Evolutionary conservation across 805 yeast genomes (phyloP).

Genomic region (Ogataea methanolica): DNA sequence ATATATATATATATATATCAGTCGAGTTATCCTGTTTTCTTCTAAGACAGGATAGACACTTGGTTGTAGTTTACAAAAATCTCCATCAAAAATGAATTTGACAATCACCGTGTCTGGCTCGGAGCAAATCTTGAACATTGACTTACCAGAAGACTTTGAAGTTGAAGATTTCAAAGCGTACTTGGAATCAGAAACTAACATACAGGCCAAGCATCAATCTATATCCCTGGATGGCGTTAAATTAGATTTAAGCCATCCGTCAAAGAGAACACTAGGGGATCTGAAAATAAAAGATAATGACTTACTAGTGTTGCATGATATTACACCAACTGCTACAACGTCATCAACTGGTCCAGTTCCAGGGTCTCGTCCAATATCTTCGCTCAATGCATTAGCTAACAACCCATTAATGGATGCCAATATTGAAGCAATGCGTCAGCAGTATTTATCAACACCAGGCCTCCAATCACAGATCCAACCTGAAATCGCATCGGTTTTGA

Average conservation of each 20-base stretch:
- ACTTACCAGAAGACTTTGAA: constrained; percentile 60
- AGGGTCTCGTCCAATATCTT: constrained; percentile 3
- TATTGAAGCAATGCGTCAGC: constrained; percentile 47
- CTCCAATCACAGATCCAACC: constrained; percentile 23
- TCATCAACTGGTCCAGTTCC: constrained; percentile 19
- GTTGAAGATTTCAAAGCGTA: constrained; percentile 69
- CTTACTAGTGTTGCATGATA: constrained; percentile 40
- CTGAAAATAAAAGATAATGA: constrained; percentile 55
- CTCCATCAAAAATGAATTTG: constrained; percentile 38
- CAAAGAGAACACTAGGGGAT: constrained; percentile 36
- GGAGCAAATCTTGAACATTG: constrained; percentile 52
- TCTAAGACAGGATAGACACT: too few relatives aligned
- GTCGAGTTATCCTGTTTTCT: too few relatives aligned
- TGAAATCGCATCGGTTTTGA: constrained; percentile 13
- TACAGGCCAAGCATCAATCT: constrained; percentile 42
- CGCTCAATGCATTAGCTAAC: not conserved
- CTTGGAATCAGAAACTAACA: constrained; percentile 62
- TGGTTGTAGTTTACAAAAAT: too few relatives aligned
- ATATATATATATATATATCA: too few relatives aligned
- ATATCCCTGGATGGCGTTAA: constrained; percentile 43
- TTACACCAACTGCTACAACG: constrained; percentile 24
- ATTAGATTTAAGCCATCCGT: constrained; percentile 26
- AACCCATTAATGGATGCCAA: constrained; percentile 25
- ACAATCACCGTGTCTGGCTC: constrained; percentile 45
- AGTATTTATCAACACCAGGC: constrained; percentile 38